Percentiles rank a stretch among this genome's conserved stretches.
These are phyloP conservation scores for Arthroderma sp. DNA, from an alignment of 2,329 filamentous ascomycete genomes.

Conservation along the genomic window DNA sequence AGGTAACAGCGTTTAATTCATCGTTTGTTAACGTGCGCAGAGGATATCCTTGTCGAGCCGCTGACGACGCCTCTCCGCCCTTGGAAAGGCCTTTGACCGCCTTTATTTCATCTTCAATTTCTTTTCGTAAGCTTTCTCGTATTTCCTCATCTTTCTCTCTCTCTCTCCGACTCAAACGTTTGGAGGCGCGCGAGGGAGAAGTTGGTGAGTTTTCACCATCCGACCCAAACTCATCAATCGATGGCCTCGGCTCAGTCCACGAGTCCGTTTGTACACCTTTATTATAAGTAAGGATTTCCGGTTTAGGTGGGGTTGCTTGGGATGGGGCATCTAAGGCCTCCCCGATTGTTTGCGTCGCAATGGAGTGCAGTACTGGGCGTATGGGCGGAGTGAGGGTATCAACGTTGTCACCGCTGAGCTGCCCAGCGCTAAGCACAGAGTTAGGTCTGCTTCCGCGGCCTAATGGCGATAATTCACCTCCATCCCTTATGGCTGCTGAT, in stretches of 20 bases:
- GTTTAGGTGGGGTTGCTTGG: constrained; percentile 54
- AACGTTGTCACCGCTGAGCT: constrained; percentile 58
- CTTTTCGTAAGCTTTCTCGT: constrained; percentile 65
- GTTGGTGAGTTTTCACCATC: constrained; percentile 47
- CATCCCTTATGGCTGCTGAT: constrained; percentile 50
- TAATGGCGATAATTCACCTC: constrained; percentile 31
- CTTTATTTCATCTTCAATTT: constrained; percentile 85
- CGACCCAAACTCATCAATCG: constrained; percentile 41
- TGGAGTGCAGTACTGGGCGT: constrained; percentile 30
- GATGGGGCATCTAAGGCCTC: constrained; percentile 63
- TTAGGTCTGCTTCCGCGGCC: constrained; percentile 59
- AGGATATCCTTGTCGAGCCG: constrained; percentile 50
- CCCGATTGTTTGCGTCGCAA: constrained; percentile 51
- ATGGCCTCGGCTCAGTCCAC: constrained; percentile 45
- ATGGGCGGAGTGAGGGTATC: constrained; percentile 26
- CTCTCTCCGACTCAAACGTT: constrained; percentile 64
- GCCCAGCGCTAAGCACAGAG: constrained; percentile 70
- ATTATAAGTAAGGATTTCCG: constrained; percentile 87
- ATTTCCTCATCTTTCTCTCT: constrained; percentile 80
- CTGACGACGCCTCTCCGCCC: constrained; percentile 27
- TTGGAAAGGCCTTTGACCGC: constrained; percentile 43
- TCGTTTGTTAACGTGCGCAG: constrained; percentile 67
- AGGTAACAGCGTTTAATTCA: constrained; percentile 79
- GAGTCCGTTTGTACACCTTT: constrained; percentile 87
- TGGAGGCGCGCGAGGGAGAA: constrained; percentile 43